Conservation (phyloP, 495 filamentous ascomycete genomes). For the Thermothielavioides terrestris region DNA sequence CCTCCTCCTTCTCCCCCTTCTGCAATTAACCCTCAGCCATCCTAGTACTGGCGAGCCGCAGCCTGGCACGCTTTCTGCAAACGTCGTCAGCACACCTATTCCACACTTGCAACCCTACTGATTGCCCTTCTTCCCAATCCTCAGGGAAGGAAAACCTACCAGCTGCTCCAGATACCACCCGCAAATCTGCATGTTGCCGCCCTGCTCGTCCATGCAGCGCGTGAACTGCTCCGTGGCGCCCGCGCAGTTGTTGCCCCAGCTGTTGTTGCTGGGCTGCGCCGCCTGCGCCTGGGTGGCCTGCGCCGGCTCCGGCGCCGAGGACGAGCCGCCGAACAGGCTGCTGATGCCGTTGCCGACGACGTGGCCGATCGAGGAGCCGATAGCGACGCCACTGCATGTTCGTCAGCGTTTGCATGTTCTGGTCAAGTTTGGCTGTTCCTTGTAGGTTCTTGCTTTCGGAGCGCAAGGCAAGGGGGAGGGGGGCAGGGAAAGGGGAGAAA, state of each 20-base stretch:
- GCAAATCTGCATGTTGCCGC: conserved; percentile 90
- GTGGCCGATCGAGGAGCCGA: conserved; percentile 91
- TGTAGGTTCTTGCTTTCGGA: too few relatives aligned
- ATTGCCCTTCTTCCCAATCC: neutral
- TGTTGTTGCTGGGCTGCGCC: conserved; percentile 33
- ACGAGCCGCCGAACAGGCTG: conserved; percentile 70
- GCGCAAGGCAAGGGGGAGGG: neutral
- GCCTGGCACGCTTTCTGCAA: conserved; percentile 82
- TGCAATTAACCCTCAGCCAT: neutral
- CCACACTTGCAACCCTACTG: too few relatives aligned
- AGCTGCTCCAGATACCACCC: conserved; percentile 97
- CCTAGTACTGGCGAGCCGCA: conserved; percentile 78
- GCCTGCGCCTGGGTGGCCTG: conserved; percentile 31
- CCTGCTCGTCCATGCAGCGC: conserved; percentile 89
- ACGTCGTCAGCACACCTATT: conserved; percentile 9
- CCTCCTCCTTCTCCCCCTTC: neutral
- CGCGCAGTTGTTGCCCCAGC: conserved; percentile 61
- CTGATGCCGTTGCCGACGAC: conserved; percentile 89
- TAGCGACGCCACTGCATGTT: conserved; percentile 72
- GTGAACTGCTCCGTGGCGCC: conserved; percentile 78
- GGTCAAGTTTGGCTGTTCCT: too few relatives aligned
- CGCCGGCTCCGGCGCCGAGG: conserved; percentile 45
- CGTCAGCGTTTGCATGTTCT: neutral
- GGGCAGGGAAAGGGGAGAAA: conserved; percentile 10
- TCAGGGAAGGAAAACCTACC: neutral